Evolutionary conservation across 1,284 basidiomycete genomes (phyloP).

Genomic region (Ganoderma resinaceum): DNA sequence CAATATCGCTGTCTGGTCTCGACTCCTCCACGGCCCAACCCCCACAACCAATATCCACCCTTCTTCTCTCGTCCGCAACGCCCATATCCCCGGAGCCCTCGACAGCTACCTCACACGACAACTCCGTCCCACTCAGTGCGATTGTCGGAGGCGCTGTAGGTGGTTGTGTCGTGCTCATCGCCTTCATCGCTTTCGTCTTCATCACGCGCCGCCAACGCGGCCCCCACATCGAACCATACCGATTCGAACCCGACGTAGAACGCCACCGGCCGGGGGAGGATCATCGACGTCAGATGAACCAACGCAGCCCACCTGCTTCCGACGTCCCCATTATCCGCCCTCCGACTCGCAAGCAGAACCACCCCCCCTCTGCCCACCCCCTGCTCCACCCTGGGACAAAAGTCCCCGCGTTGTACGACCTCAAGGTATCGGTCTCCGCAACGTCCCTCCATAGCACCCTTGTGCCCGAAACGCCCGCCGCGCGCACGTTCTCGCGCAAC

Average conservation of each 20-base stretch:
- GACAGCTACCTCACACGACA: too few species aligned
- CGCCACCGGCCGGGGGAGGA: not conserved
- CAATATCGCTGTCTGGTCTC: not conserved
- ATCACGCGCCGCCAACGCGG: not conserved
- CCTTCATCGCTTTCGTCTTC: not conserved
- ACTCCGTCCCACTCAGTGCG: not conserved
- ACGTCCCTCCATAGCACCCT: not conserved
- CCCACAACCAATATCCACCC: not conserved
- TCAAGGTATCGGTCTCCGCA: not conserved
- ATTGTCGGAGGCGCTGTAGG: not conserved
- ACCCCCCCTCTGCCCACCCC: not conserved
- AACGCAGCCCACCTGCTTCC: not conserved
- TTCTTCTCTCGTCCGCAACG: not conserved
- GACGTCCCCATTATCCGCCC: not conserved
- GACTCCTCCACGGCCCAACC: not conserved
- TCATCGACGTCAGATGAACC: not conserved
- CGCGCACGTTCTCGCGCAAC: not conserved
- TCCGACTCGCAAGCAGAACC: not conserved
- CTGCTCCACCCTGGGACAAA: not conserved
- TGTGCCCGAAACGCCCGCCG: not conserved
- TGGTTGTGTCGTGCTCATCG: conserved; percentile 2
- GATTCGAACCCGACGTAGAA: not conserved
- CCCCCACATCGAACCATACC: not conserved
- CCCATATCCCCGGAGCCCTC: not conserved
- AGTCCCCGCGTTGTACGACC: not conserved